Evolutionary conservation across 2,329 filamentous ascomycete genomes (phyloP).

Genomic region (Coniosporium tulheliwenetii): DNA sequence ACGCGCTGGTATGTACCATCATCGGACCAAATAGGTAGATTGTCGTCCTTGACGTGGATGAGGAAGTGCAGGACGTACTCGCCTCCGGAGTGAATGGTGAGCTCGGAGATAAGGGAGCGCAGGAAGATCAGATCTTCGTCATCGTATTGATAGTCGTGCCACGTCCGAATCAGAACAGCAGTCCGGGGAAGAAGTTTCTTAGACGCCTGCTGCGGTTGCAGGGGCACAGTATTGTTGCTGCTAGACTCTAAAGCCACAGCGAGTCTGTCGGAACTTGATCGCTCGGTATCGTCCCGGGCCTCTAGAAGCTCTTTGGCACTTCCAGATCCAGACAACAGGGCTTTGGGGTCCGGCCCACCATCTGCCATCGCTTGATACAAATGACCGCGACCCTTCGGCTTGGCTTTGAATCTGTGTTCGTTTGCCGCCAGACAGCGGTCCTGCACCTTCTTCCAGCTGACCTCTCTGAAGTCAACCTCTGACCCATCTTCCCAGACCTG

Average conservation of each 20-base stretch:
- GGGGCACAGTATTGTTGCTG: neutral
- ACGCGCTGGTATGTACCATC: slow-evolving; percentile 56
- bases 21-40: slow-evolving; percentile 69
- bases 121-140: slow-evolving; percentile 71
- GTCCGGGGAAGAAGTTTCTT: slow-evolving; percentile 39
- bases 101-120: slow-evolving; percentile 64
- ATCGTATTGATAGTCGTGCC: slow-evolving; percentile 65
- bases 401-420: slow-evolving; percentile 45
- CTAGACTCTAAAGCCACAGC: neutral
- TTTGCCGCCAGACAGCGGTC: slow-evolving; percentile 59
- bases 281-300: slow-evolving; percentile 1
- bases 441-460: slow-evolving; percentile 70
- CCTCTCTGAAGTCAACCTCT: slow-evolving; percentile 59
- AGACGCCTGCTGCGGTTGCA: neutral
- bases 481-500: slow-evolving; percentile 56
- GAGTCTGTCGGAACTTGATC: slow-evolving; percentile 4
- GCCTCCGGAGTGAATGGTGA: slow-evolving; percentile 60
- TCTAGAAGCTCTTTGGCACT: slow-evolving; percentile 4
- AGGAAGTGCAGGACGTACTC: slow-evolving; percentile 76
- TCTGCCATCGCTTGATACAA: slow-evolving; percentile 23
- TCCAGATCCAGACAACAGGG: neutral
- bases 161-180: slow-evolving; percentile 68
- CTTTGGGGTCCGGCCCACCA: slow-evolving; percentile 9
- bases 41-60: slow-evolving; percentile 68
- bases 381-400: slow-evolving; percentile 16